phyloP scores from a whole-genome alignment of 768 basidiomycete genomes.

The Lyophyllum atratum region DNA sequence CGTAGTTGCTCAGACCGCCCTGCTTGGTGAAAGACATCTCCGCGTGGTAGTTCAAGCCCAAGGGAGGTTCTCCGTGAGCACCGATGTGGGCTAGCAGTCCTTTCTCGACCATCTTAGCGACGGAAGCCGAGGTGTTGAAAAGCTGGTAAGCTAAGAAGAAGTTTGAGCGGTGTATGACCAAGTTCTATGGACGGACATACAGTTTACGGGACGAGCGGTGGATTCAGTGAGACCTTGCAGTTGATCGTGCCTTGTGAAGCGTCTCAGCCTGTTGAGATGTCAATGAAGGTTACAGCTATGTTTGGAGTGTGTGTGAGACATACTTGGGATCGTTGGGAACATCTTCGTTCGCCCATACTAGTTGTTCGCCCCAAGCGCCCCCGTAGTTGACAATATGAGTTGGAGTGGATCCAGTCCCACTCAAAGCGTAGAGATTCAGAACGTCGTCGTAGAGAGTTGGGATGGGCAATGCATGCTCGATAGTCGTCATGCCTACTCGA shows the following conservation, averaged over 20 bases:
- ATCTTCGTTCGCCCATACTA: slow-evolving; percentile 66
- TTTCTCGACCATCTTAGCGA: slow-evolving; percentile 67
- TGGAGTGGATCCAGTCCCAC: slow-evolving; percentile 73
- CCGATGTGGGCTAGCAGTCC: slow-evolving; percentile 69
- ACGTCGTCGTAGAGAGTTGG: slow-evolving; percentile 69
- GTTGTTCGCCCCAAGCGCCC: slow-evolving; percentile 67
- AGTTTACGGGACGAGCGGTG: slow-evolving; percentile 57
- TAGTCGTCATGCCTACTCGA: slow-evolving; percentile 69
- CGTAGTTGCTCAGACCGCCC: slow-evolving; percentile 71
- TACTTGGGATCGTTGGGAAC: slow-evolving; percentile 72
- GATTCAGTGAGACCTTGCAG: slow-evolving; percentile 63
- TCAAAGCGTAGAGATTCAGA: slow-evolving; percentile 58
- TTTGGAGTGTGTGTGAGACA: slow-evolving; percentile 10
- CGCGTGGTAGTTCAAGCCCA: slow-evolving; percentile 76
- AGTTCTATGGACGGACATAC: slow-evolving; percentile 35
- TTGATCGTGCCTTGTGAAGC: slow-evolving; percentile 65
- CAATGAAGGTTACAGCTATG: not conserved
- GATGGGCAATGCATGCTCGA: slow-evolving; percentile 72
- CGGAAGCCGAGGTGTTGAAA: slow-evolving; percentile 69
- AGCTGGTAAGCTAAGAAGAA: slow-evolving; percentile 52
- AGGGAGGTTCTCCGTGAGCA: slow-evolving; percentile 72
- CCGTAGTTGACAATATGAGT: slow-evolving; percentile 81
- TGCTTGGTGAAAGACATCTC: slow-evolving; percentile 67
- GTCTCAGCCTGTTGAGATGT: slow-evolving; percentile 48
- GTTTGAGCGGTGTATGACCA: slow-evolving; percentile 1